phyloP scores from a whole-genome alignment of 2,329 filamentous ascomycete genomes.

The Cladophialophora carrionii region DNA sequence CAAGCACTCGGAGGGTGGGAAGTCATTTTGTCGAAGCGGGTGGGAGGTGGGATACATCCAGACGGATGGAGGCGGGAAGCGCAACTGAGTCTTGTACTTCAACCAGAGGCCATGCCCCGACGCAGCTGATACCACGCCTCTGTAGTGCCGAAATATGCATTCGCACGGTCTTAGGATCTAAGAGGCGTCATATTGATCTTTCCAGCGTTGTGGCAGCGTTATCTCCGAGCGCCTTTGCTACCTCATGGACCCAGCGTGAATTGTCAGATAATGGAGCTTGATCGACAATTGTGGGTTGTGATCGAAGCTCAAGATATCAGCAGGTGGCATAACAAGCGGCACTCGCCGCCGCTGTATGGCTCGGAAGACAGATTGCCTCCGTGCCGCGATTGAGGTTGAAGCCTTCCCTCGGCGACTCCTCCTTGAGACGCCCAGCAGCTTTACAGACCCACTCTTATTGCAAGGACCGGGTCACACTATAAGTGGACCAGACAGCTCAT shows the following conservation, averaged over 20 bases:
- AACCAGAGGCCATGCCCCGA: neutral
- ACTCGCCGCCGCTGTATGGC: neutral
- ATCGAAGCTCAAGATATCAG: neutral
- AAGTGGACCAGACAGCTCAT: too few relatives aligned
- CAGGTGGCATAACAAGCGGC: neutral
- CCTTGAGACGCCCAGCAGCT: neutral
- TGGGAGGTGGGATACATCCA: neutral
- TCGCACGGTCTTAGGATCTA: neutral
- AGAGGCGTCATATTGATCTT: neutral
- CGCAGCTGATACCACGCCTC: neutral
- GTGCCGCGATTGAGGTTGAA: neutral
- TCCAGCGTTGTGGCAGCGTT: neutral
- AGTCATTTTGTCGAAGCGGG: conserved; percentile 7
- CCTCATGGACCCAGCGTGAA: neutral
- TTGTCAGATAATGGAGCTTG: neutral
- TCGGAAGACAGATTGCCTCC: conserved; percentile 4
- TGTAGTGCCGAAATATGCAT: neutral
- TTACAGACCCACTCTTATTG: neutral
- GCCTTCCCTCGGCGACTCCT: neutral
- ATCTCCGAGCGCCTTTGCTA: neutral
- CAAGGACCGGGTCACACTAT: neutral
- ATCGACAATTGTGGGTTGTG: neutral
- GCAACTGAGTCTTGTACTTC: neutral
- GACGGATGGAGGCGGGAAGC: neutral
- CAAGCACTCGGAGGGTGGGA: conserved; percentile 14